These are phyloP conservation scores for Vitis riparia DNA, from an alignment of 164 flowering plant species.

Conservation along the genomic window DNA sequence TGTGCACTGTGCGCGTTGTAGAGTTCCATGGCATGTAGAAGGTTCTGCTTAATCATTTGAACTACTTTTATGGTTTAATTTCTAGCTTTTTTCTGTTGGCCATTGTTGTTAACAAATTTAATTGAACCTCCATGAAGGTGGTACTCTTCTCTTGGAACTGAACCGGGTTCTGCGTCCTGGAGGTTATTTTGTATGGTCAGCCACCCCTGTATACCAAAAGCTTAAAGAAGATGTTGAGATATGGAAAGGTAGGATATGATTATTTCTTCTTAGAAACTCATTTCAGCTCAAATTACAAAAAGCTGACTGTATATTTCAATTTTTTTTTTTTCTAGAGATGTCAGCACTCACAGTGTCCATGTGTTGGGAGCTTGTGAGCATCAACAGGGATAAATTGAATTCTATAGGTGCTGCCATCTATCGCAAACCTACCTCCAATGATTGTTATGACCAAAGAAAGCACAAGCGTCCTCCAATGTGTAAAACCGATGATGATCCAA, in stretches of 20 bases:
- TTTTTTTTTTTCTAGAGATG: slow-evolving; percentile 46
- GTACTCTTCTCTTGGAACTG: slow-evolving; percentile 83
- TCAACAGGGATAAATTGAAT: slow-evolving; percentile 63
- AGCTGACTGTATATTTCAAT: not conserved
- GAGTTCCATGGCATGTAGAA: slow-evolving; percentile 92
- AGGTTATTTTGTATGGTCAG: slow-evolving; percentile 97
- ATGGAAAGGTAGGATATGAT: slow-evolving; percentile 67
- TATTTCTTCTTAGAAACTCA: too few species aligned
- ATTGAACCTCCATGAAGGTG: slow-evolving; percentile 45
- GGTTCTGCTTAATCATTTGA: slow-evolving; percentile 30
- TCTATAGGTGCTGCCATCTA: slow-evolving; percentile 65
- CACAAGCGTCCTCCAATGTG: slow-evolving; percentile 71
- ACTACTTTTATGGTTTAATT: not conserved
- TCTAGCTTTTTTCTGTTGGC: not conserved
- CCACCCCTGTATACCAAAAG: slow-evolving; percentile 92
- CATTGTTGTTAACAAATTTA: slow-evolving; percentile 1
- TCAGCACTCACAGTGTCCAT: slow-evolving; percentile 57
- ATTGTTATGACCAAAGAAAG: slow-evolving; percentile 67
- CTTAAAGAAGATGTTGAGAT: slow-evolving; percentile 80
- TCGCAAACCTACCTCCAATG: slow-evolving; percentile 67
- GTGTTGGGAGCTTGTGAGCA: slow-evolving; percentile 84
- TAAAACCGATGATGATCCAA: slow-evolving; percentile 67
- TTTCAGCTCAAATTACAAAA: too few species aligned
- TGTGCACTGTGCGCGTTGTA: slow-evolving; percentile 88
- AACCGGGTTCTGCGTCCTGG: slow-evolving; percentile 90